phyloP scores from a whole-genome alignment of 176 grass and related monocot genomes.

The Lolium perenne region DNA sequence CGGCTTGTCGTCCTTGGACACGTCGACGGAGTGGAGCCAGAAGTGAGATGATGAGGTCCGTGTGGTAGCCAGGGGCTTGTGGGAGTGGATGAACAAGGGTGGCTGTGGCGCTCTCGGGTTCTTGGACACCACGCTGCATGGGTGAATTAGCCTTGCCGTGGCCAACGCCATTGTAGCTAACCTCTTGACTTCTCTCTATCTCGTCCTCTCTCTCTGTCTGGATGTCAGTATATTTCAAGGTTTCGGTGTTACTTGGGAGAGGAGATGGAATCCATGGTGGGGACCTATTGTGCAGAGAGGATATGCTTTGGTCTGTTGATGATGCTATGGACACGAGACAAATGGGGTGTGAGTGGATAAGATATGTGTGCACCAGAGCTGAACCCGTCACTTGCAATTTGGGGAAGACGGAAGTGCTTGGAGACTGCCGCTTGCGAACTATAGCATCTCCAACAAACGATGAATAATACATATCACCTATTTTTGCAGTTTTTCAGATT shows the following conservation, averaged over 20 bases:
- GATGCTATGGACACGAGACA: background rate
- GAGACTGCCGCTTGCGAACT: background rate
- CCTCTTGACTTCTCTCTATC: constrained; percentile 7
- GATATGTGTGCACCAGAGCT: constrained; percentile 56
- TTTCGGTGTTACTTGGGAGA: constrained; percentile 13
- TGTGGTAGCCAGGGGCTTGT: background rate
- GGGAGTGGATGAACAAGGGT: constrained; percentile 33
- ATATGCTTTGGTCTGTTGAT: constrained; percentile 42
- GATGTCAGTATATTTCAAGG: background rate
- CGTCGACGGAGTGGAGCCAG: constrained; percentile 63
- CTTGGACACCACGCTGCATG: constrained; percentile 35
- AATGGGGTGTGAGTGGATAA: constrained; percentile 49
- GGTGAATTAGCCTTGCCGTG: constrained; percentile 51
- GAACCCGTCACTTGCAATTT: background rate
- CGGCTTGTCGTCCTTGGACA: constrained; percentile 86
- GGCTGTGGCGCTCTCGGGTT: constrained; percentile 2
- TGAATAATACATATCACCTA: no score
- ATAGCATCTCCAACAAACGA: no score
- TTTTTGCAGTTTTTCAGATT: no score
- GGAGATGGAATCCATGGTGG: constrained; percentile 54
- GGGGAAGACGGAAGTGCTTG: background rate
- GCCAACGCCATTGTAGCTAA: constrained; percentile 52
- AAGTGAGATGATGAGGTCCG: constrained; percentile 25
- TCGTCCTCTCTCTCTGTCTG: background rate
- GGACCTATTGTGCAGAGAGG: constrained; percentile 13